These are phyloP conservation scores for Amanita inopinata DNA, from an alignment of 768 basidiomycete genomes.

Conservation along the genomic window DNA sequence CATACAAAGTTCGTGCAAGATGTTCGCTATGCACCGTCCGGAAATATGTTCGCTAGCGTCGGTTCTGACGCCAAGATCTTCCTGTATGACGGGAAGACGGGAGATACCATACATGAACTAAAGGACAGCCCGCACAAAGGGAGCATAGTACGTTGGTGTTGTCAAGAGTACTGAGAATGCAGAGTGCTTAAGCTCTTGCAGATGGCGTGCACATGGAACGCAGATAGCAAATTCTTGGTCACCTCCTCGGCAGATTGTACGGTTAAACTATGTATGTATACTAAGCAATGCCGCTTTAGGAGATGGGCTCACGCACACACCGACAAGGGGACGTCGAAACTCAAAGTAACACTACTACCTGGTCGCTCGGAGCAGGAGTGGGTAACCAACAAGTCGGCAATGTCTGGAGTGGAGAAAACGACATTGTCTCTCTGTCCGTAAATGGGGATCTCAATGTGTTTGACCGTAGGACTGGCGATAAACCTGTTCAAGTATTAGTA, in stretches of 20 bases:
- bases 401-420: constrained; percentile 63
- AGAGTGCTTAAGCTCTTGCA: constrained; percentile 15
- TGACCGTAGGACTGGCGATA: constrained; percentile 59
- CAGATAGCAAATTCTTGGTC: constrained; percentile 60
- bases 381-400: constrained; percentile 82
- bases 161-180: background rate
- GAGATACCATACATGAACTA: constrained; percentile 66
- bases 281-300: background rate
- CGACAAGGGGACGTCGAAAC: constrained; percentile 77
- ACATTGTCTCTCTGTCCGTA: constrained; percentile 77
- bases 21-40: constrained; percentile 72
- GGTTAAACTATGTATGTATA: constrained; percentile 70
- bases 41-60: constrained; percentile 78
- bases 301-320: background rate
- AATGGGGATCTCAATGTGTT: constrained; percentile 76
- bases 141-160: constrained; percentile 47
- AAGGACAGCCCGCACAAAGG: constrained; percentile 64
- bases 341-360: constrained; percentile 54
- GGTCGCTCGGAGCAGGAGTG: constrained; percentile 67
- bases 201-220: constrained; percentile 77
- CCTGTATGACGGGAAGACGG: constrained; percentile 84
- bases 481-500: constrained; percentile 49
- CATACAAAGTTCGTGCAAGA: constrained; percentile 94
- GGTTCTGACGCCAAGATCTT: constrained; percentile 85
- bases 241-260: constrained; percentile 84